Evolutionary conservation across 257 asterid species (phyloP).

Genomic region (Coffea eugenioides): DNA sequence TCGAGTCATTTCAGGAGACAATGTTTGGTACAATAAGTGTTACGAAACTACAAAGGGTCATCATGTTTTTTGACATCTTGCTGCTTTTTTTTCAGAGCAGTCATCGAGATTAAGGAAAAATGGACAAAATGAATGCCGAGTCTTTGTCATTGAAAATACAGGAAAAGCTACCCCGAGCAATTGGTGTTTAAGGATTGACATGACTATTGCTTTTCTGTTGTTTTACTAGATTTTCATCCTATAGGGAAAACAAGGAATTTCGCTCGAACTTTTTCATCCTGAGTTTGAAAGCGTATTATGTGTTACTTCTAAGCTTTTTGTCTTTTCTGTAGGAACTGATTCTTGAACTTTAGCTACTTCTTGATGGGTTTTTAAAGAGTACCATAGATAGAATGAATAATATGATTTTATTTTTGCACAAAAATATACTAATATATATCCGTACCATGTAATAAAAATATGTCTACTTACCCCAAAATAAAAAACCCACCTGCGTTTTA

Average conservation of each 20-base stretch:
- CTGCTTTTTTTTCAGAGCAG: slow-evolving; percentile 3
- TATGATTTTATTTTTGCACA: no score
- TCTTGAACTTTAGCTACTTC: no score
- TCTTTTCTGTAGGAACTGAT: no score
- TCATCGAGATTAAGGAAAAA: neutral
- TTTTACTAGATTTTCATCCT: neutral
- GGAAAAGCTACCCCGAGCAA: neutral
- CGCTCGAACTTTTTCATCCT: no score
- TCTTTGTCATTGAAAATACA: neutral
- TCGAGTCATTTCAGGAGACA: slow-evolving; percentile 1
- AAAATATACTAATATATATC: no score
- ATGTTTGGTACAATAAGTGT: slow-evolving; percentile 19
- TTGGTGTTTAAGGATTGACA: neutral
- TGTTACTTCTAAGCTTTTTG: no score
- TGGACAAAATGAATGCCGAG: neutral
- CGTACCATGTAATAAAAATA: no score
- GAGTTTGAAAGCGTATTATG: neutral
- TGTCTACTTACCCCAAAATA: no score
- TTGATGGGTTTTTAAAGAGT: no score
- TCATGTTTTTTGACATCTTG: slow-evolving; percentile 6
- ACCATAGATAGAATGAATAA: no score
- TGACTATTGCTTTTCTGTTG: neutral
- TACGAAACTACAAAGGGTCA: slow-evolving; percentile 1
- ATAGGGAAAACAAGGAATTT: neutral
- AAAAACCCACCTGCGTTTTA: no score